phyloP scores from a whole-genome alignment of 2,329 filamentous ascomycete genomes.

The Trematosphaeria pertusa region DNA sequence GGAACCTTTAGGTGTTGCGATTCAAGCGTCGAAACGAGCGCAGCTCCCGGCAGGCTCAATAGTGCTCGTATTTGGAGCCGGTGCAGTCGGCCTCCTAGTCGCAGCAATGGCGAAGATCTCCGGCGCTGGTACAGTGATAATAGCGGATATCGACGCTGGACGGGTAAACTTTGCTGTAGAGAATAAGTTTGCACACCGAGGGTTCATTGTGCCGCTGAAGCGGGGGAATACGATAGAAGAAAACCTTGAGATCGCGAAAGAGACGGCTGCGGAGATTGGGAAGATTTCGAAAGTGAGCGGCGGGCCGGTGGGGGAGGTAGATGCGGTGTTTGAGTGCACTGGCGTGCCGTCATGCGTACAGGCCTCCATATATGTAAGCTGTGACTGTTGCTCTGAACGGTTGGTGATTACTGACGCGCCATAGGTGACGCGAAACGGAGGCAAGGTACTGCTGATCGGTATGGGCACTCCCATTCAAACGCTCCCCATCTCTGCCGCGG shows the following conservation, averaged over 20 bases:
- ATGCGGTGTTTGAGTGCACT: conserved; percentile 78
- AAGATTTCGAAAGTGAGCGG: conserved; percentile 44
- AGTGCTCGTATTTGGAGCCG: conserved; percentile 66
- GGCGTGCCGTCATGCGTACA: conserved; percentile 79
- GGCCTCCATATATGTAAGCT: conserved; percentile 72
- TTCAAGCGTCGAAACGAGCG: conserved; percentile 65
- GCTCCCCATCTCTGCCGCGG: conserved; percentile 73
- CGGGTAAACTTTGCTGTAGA: conserved; percentile 63
- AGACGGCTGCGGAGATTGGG: conserved; percentile 53
- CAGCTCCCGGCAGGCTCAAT: conserved; percentile 54
- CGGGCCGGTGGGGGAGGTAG: conserved; percentile 61
- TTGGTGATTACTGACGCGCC: conserved; percentile 18
- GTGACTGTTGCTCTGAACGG: too few relatives aligned
- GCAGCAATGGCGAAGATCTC: conserved; percentile 63
- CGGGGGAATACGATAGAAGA: conserved; percentile 61
- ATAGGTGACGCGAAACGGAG: conserved; percentile 68
- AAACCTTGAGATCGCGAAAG: conserved; percentile 58
- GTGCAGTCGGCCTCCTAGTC: conserved; percentile 66
- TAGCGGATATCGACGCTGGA: conserved; percentile 67
- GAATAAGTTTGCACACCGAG: conserved; percentile 56
- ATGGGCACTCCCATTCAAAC: conserved; percentile 82
- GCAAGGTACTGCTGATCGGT: conserved; percentile 77
- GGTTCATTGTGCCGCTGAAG: conserved; percentile 55
- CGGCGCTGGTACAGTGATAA: conserved; percentile 62
- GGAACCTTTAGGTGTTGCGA: conserved; percentile 66